These are phyloP conservation scores for Ophiocordyceps camponoti-floridani DNA, from an alignment of 2,329 filamentous ascomycete species.

Conservation along the genomic window DNA sequence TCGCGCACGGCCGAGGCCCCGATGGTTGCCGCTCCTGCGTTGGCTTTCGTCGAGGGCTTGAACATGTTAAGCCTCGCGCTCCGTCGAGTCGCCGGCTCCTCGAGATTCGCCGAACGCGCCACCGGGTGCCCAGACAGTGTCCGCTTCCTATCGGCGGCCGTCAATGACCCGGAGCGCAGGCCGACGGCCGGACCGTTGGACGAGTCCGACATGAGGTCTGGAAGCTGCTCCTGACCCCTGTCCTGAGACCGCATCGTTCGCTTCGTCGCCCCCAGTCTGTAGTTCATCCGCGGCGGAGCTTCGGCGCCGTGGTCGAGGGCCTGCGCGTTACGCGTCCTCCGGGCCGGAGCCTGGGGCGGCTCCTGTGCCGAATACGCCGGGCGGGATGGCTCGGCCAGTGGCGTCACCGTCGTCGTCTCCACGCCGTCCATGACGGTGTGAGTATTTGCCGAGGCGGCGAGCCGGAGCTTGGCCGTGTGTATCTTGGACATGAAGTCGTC, in stretches of 20 bases:
- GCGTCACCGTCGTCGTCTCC: slow-evolving; percentile 37
- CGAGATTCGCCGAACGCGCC: slow-evolving; percentile 28
- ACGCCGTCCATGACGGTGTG: slow-evolving; percentile 32
- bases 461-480: slow-evolving; percentile 29
- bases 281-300: slow-evolving; percentile 45
- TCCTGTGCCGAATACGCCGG: slow-evolving; percentile 16
- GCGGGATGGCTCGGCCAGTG: slow-evolving; percentile 8
- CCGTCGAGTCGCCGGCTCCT: slow-evolving; percentile 45
- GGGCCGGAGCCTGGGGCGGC: slow-evolving; percentile 30
- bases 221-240: slow-evolving; percentile 10
- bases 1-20: slow-evolving; percentile 47
- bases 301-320: slow-evolving; percentile 34
- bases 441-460: slow-evolving; percentile 18
- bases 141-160: slow-evolving; percentile 57
- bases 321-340: slow-evolving; percentile 36
- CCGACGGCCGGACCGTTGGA: slow-evolving; percentile 18
- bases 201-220: slow-evolving; percentile 24
- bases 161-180: slow-evolving; percentile 16
- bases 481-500: slow-evolving; percentile 40
- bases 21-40: slow-evolving; percentile 35
- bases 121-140: slow-evolving; percentile 76
- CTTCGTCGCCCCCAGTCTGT: slow-evolving; percentile 27
- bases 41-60: slow-evolving; percentile 50
- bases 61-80: slow-evolving; percentile 56
- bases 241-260: slow-evolving; percentile 18